Evolutionary conservation across 176 grass and related monocot species (phyloP), one percentile per base, ranked within the genome.

Genomic region (Hyparrhenia diplandra): DNA sequence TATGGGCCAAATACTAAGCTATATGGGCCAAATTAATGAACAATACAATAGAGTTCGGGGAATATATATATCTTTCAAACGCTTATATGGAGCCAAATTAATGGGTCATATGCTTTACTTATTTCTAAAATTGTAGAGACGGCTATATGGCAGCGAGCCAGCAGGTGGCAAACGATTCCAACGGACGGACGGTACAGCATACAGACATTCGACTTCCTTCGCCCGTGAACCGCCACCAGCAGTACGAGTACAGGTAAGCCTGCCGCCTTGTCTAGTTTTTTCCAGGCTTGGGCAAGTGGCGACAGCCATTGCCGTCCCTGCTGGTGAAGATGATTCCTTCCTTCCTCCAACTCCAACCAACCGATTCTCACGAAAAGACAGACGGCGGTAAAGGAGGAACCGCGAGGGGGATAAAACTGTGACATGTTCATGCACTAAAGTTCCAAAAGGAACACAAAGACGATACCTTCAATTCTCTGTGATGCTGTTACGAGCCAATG

Each of bases 321-420:
- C n/a, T n/a, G n/a, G n/a, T 40, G 32, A 86, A 25, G 39, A 62
- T 39, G 20, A 88, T 82, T 75, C 52, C 51, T 18, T 74, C 51
- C 51, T 27, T n/a, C n/a, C n/a, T n/a, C n/a, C n/a, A n/a, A n/a
- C n/a, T n/a, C 51, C 45, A 52, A n/a, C 51, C 83, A 96, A 86
- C 90, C 73, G 65, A 88, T 72, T 85, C 55, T 96, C 90, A 90
- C 80, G 79, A 35, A 76, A 92, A 75, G 80, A 45, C 4, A 2
- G 2, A 45, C 59, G 47, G 30, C 24, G 64, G 64, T 30, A 81
- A 87, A 92, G 76, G 21, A 75, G n/a, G n/a, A 59, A 41, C 24
- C 37, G 14, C 36, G 2, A 60, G 31, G 70, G 64, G 74, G n/a
- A 71, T 65, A 54, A 67, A 47, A 74, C 34, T 88, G 64, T 74